These are phyloP conservation scores for Apiospora marii DNA, from an alignment of 2,329 filamentous ascomycete species.

Conservation along the genomic window DNA sequence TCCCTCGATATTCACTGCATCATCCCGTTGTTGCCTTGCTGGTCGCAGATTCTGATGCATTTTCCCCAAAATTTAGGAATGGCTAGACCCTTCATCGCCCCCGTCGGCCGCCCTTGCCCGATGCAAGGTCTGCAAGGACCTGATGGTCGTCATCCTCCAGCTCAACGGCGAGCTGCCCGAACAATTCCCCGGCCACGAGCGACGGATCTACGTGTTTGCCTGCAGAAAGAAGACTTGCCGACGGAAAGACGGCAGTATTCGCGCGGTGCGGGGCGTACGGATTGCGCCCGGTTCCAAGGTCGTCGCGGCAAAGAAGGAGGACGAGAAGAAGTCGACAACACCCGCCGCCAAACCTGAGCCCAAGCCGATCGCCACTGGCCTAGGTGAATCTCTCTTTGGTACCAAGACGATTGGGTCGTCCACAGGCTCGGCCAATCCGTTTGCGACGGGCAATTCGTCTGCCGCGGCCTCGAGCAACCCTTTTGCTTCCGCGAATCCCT, in stretches of 20 bases:
- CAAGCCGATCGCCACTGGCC: conserved; percentile 45
- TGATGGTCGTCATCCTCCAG: conserved; percentile 87
- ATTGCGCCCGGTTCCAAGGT: conserved; percentile 44
- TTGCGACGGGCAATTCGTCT: conserved; percentile 56
- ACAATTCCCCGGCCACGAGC: conserved; percentile 84
- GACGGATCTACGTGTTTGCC: conserved; percentile 85
- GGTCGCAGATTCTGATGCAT: neutral
- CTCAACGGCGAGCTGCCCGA: conserved; percentile 90
- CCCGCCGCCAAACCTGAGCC: conserved; percentile 42
- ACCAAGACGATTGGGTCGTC: conserved; percentile 56
- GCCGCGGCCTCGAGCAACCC: conserved; percentile 58
- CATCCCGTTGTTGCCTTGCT: neutral
- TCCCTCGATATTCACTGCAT: conserved; percentile 10
- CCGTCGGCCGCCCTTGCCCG: conserved; percentile 80
- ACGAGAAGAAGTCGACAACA: conserved; percentile 45
- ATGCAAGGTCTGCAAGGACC: conserved; percentile 85
- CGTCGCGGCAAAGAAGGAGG: conserved; percentile 42
- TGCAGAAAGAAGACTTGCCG: conserved; percentile 82
- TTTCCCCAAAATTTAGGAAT: conserved; percentile 64
- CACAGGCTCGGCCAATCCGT: conserved; percentile 62
- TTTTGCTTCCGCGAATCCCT: conserved; percentile 64
- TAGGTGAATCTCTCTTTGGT: conserved; percentile 77
- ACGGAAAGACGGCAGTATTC: conserved; percentile 82
- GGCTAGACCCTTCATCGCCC: conserved; percentile 76
- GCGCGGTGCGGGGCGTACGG: conserved; percentile 75